phyloP scores from a whole-genome alignment of 768 basidiomycete species.

The Calocera cornea region DNA sequence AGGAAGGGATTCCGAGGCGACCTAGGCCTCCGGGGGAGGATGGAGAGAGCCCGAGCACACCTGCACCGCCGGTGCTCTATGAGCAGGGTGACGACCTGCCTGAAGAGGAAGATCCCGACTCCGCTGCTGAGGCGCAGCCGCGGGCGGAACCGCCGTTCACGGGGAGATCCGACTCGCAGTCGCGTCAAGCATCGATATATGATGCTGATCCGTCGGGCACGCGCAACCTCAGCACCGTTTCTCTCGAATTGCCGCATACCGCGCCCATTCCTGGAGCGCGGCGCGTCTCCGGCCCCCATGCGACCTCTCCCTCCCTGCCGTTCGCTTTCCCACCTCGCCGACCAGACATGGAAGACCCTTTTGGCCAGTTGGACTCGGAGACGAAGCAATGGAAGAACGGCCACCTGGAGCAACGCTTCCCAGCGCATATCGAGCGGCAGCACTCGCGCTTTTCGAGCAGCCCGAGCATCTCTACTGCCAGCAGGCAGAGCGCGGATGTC shows the following conservation, averaged over 20 bases:
- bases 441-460: background rate
- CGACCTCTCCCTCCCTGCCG: background rate
- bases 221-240: background rate
- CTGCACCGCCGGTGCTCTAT: background rate
- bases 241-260: background rate
- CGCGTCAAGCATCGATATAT: background rate
- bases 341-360: background rate
- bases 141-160: background rate
- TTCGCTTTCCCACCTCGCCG: background rate
- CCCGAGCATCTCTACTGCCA: conserved; percentile 1
- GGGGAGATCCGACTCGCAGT: background rate
- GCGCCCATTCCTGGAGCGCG: background rate
- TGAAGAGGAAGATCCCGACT: background rate
- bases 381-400: background rate
- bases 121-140: background rate
- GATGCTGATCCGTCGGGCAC: background rate
- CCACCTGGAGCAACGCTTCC: background rate
- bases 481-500: background rate
- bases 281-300: background rate
- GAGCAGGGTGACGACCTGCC: background rate
- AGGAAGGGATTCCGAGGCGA: conserved; percentile 37
- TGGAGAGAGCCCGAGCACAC: background rate
- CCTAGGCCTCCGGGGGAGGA: background rate
- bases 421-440: background rate
- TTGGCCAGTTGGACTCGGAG: background rate